These are phyloP conservation scores for Botrytis aclada DNA, from an alignment of 2,329 filamentous ascomycete species.

Conservation along the genomic window DNA sequence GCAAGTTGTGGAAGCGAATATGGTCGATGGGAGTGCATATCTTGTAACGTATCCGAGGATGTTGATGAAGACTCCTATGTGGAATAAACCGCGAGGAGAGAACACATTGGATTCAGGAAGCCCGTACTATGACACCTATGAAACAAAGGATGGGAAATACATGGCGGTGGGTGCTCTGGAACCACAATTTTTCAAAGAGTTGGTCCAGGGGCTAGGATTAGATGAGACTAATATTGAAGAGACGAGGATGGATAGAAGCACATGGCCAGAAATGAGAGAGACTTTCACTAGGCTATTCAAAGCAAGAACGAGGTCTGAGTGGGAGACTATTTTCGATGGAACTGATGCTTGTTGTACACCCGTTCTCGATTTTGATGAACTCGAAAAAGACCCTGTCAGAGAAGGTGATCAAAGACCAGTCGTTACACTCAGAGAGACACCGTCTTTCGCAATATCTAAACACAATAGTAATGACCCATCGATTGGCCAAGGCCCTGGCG, in stretches of 20 bases:
- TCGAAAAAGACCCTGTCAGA: conserved; percentile 51
- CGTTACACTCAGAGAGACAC: conserved; percentile 67
- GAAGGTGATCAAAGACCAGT: conserved; percentile 69
- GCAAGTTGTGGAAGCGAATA: conserved; percentile 92
- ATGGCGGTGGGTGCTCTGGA: conserved; percentile 91
- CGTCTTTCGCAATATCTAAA: conserved; percentile 60
- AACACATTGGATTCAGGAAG: conserved; percentile 82
- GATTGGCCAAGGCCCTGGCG: conserved; percentile 59
- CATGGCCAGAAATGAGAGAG: conserved; percentile 65
- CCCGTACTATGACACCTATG: conserved; percentile 88
- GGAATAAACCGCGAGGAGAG: conserved; percentile 62
- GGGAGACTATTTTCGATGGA: conserved; percentile 83
- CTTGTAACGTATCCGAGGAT: conserved; percentile 76
- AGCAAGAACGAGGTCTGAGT: conserved; percentile 68
- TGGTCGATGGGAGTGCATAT: conserved; percentile 87
- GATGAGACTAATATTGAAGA: conserved; percentile 49
- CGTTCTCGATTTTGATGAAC: conserved; percentile 71
- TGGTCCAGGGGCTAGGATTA: conserved; percentile 67
- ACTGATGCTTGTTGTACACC: conserved; percentile 93
- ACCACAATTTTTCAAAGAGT: conserved; percentile 72
- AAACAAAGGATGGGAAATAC: conserved; percentile 73
- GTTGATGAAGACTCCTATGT: conserved; percentile 59
- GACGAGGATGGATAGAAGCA: conserved; percentile 55
- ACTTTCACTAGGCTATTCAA: conserved; percentile 64
- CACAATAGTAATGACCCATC: conserved; percentile 39